These are phyloP conservation scores for Diversispora epigaea DNA, from an alignment of 192 early-diverging fungal genomes.

Conservation along the genomic window DNA sequence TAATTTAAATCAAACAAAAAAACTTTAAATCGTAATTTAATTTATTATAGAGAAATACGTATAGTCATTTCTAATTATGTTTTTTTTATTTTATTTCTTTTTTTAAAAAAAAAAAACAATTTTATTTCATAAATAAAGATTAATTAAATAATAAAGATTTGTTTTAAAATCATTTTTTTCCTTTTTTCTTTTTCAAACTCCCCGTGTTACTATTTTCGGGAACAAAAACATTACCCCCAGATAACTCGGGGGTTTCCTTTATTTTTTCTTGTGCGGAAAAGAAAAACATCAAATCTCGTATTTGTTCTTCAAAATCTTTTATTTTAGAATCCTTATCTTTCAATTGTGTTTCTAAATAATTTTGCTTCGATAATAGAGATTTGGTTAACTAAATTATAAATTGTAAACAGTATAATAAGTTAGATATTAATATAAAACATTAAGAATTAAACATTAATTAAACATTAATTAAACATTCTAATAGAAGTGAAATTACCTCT, in stretches of 20 bases:
- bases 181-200: constrained; percentile 26
- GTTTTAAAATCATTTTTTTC: neutral
- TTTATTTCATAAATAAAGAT: too few relatives aligned
- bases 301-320: constrained; percentile 77
- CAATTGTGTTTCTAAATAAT: constrained; percentile 53
- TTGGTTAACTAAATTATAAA: constrained; percentile 35
- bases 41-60: too few relatives aligned
- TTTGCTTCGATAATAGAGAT: constrained; percentile 66
- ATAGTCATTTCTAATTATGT: too few relatives aligned
- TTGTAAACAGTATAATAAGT: neutral
- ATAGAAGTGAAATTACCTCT: constrained; percentile 52
- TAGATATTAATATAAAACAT: neutral
- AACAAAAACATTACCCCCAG: constrained; percentile 16
- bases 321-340: constrained; percentile 59
- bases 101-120: too few relatives aligned
- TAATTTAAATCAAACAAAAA: too few relatives aligned
- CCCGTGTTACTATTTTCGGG: constrained; percentile 4
- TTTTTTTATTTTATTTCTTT: too few relatives aligned
- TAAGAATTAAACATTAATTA: neutral
- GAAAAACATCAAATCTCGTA: constrained; percentile 89
- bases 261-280: constrained; percentile 72
- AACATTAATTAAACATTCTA: neutral
- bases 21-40: too few relatives aligned
- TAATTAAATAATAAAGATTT: too few relatives aligned
- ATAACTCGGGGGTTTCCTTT: constrained; percentile 44